Conservation (phyloP, 164 flowering plant species). For the Annona squamosa region DNA sequence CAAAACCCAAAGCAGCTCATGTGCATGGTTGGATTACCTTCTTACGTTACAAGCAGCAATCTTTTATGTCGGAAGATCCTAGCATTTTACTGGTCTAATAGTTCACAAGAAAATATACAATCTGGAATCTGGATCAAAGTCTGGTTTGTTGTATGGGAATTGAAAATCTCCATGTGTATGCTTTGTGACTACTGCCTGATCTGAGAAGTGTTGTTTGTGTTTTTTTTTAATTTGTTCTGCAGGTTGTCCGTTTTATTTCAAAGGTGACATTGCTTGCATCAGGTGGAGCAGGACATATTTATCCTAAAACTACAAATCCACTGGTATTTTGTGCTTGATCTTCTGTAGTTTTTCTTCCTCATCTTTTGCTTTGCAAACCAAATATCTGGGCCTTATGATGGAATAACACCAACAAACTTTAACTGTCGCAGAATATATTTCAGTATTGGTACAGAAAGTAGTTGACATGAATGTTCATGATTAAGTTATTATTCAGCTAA, state of each 20-base stretch:
- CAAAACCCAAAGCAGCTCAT: neutral
- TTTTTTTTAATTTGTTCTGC: constrained; percentile 7
- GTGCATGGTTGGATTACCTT: neutral
- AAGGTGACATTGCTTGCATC: constrained; percentile 93
- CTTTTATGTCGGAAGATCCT: neutral
- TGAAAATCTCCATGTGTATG: neutral
- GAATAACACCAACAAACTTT: neutral
- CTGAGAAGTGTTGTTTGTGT: neutral
- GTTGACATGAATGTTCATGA: neutral
- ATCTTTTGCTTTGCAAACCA: no score
- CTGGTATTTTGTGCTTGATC: constrained; percentile 34
- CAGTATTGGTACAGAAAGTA: neutral
- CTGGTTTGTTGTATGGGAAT: neutral
- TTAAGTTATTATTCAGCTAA: neutral
- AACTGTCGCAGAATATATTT: neutral
- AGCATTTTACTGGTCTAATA: neutral
- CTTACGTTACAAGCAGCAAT: neutral
- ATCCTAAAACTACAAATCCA: constrained; percentile 96
- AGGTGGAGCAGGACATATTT: constrained; percentile 96
- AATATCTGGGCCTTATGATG: no score
- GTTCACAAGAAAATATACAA: no score
- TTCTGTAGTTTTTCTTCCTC: neutral
- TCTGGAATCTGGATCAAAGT: neutral
- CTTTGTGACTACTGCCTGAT: neutral
- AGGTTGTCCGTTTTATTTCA: constrained; percentile 84